These are phyloP conservation scores for Coemansia sp. DNA, from an alignment of 192 early-diverging fungal genomes.

Conservation along the genomic window DNA sequence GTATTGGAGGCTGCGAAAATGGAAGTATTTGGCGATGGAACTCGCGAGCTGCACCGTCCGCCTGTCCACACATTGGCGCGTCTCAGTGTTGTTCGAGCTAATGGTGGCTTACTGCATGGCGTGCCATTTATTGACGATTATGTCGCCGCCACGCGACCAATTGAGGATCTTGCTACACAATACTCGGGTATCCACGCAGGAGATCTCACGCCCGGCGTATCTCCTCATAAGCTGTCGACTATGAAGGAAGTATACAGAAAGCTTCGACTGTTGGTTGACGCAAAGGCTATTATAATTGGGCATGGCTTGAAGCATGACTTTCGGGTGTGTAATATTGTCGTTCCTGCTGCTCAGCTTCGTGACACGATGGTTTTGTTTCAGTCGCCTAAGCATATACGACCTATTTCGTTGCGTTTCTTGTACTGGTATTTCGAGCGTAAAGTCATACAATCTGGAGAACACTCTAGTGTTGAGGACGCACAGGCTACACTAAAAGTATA, in stretches of 20 bases:
- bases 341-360: slow-evolving; percentile 84
- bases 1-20: slow-evolving; percentile 83
- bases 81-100: slow-evolving; percentile 87
- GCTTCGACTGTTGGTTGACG: slow-evolving; percentile 86
- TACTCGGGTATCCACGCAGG: slow-evolving; percentile 93
- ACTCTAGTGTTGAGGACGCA: slow-evolving; percentile 95
- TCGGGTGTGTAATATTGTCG: slow-evolving; percentile 89
- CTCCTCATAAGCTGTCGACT: slow-evolving; percentile 81
- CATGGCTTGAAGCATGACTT: slow-evolving; percentile 97
- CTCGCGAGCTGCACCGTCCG: slow-evolving; percentile 80
- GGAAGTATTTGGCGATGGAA: slow-evolving; percentile 93
- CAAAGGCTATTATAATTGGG: slow-evolving; percentile 91
- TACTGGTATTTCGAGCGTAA: slow-evolving; percentile 84
- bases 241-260: slow-evolving; percentile 95
- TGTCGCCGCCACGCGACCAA: slow-evolving; percentile 79
- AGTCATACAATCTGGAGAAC: slow-evolving; percentile 87
- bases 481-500: slow-evolving; percentile 83
- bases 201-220: slow-evolving; percentile 76
- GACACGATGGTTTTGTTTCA: slow-evolving; percentile 96
- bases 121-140: slow-evolving; percentile 98
- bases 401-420: slow-evolving; percentile 85
- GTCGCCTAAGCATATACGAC: slow-evolving; percentile 31
- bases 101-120: slow-evolving; percentile 68
- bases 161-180: slow-evolving; percentile 92
- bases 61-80: slow-evolving; percentile 83